phyloP scores from a whole-genome alignment of 2,329 filamentous ascomycete species.

The Aureobasidium sp. region DNA sequence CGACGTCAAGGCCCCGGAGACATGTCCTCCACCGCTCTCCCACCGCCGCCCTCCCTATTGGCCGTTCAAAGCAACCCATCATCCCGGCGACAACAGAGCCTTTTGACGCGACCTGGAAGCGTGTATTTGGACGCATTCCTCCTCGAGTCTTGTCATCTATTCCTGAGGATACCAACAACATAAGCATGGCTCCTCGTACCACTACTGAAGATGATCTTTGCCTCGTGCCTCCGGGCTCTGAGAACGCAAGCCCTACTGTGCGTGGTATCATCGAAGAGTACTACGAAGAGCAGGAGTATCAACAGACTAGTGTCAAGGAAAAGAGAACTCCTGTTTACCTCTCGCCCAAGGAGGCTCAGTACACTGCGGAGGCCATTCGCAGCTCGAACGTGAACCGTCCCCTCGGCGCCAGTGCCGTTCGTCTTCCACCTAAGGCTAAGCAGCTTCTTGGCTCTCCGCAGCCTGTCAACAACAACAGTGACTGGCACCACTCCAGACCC shows the following conservation, averaged over 20 bases:
- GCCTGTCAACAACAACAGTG: neutral
- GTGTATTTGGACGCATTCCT: neutral
- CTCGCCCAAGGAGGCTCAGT: neutral
- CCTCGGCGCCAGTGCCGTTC: neutral
- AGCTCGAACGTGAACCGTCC: neutral
- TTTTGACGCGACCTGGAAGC: neutral
- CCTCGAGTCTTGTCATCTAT: neutral
- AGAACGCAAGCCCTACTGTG: constrained; percentile 29
- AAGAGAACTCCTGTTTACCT: constrained; percentile 24
- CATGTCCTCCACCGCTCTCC: neutral
- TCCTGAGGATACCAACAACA: neutral
- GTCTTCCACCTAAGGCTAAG: constrained; percentile 12
- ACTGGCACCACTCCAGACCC: neutral
- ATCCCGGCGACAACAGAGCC: neutral
- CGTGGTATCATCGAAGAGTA: constrained; percentile 36
- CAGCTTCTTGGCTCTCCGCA: constrained; percentile 8
- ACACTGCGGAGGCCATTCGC: neutral
- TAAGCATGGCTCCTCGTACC: neutral
- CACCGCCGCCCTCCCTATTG: neutral
- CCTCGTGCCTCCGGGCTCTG: constrained; percentile 21
- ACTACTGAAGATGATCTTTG: constrained; percentile 20
- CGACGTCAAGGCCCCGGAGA: neutral
- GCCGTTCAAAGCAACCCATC: neutral
- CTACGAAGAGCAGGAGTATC: constrained; percentile 26
- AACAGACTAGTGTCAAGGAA: constrained; percentile 29